Evolutionary conservation across 1,284 basidiomycete species (phyloP).

Genomic region (Rhodotorula sp.): DNA sequence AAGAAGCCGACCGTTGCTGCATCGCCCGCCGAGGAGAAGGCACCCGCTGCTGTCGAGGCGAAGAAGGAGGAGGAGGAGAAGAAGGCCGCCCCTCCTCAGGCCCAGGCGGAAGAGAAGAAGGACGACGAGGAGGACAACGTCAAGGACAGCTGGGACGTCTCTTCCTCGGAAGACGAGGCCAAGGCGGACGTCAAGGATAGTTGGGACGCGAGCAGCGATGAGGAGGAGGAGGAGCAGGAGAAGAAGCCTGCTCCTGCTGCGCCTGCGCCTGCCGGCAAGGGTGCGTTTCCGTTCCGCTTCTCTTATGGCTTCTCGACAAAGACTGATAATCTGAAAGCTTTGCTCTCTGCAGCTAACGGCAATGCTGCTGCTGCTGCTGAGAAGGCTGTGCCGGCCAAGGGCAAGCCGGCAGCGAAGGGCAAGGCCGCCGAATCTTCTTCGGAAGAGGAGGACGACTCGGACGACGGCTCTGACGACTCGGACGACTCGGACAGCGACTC

Average conservation of each 20-base stretch:
- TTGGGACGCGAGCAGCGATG: slow-evolving; percentile 75
- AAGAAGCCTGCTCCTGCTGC: slow-evolving; percentile 40
- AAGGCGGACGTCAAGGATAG: slow-evolving; percentile 66
- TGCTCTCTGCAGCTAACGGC: slow-evolving; percentile 12
- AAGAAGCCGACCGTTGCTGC: slow-evolving; percentile 45
- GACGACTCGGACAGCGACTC: slow-evolving; percentile 53
- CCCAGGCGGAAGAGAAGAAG: slow-evolving; percentile 48
- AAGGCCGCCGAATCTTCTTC: slow-evolving; percentile 41
- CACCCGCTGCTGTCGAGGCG: not conserved
- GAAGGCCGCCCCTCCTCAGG: slow-evolving; percentile 32
- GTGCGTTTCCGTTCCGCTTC: slow-evolving; percentile 1
- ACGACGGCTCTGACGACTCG: slow-evolving; percentile 49
- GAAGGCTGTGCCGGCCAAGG: slow-evolving; percentile 19
- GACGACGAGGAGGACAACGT: slow-evolving; percentile 55
- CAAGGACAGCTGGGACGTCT: slow-evolving; percentile 85
- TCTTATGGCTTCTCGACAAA: too few species aligned
- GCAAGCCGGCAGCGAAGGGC: slow-evolving; percentile 14
- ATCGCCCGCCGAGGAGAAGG: slow-evolving; percentile 23
- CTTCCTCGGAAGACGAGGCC: slow-evolving; percentile 54
- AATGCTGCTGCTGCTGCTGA: slow-evolving; percentile 26
- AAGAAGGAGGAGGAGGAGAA: slow-evolving; percentile 46
- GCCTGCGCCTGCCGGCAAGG: slow-evolving; percentile 22
- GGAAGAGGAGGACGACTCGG: slow-evolving; percentile 46
- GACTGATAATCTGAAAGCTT: too few species aligned
- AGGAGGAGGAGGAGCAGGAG: slow-evolving; percentile 51